A percentile compares a stretch with the other conserved stretches of the same genome.
phyloP scores from a whole-genome alignment of 2,329 filamentous ascomycete species.

The Ceratocystis cubensis region DNA sequence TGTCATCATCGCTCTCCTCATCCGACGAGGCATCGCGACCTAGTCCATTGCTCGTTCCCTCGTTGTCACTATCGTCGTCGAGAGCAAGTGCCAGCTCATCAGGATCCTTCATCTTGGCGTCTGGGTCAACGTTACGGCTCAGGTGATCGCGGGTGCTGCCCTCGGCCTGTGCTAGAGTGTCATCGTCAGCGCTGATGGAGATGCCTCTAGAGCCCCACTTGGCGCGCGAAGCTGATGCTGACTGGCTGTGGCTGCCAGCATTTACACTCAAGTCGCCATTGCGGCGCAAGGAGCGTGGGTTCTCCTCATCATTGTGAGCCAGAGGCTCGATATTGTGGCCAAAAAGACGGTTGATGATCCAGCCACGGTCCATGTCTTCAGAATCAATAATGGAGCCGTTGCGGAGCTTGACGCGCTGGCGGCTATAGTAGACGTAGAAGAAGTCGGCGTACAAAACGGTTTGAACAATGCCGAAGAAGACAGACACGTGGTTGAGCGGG shows the following conservation, averaged over 20 bases:
- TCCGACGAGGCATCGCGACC: slow-evolving; percentile 16
- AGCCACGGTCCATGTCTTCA: slow-evolving; percentile 75
- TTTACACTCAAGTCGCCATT: slow-evolving; percentile 23
- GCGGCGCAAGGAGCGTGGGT: slow-evolving; percentile 29
- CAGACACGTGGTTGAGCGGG: slow-evolving; percentile 56
- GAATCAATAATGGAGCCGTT: slow-evolving; percentile 79
- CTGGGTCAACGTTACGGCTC: slow-evolving; percentile 41
- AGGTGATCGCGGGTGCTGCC: slow-evolving; percentile 34
- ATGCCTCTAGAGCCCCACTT: slow-evolving; percentile 55
- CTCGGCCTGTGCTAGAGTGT: slow-evolving; percentile 39
- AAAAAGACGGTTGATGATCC: slow-evolving; percentile 68
- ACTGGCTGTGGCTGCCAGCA: slow-evolving; percentile 5
- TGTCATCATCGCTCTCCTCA: slow-evolving; percentile 19
- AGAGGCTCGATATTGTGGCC: slow-evolving; percentile 41
- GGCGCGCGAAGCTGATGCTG: slow-evolving; percentile 27
- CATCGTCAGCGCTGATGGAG: slow-evolving; percentile 53
- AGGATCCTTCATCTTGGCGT: slow-evolving; percentile 54
- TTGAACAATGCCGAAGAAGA: slow-evolving; percentile 80
- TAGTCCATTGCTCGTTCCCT: neutral
- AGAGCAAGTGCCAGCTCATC: slow-evolving; percentile 51
- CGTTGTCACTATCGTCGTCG: slow-evolving; percentile 33
- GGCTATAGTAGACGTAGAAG: slow-evolving; percentile 89
- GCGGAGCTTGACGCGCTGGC: slow-evolving; percentile 86
- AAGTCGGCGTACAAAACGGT: slow-evolving; percentile 87
- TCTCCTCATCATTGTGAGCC: slow-evolving; percentile 47